Percentiles rank a stretch among this genome's conserved stretches.
Conservation (phyloP, 2,329 filamentous ascomycete genomes). For the Penicillium glabrum region DNA sequence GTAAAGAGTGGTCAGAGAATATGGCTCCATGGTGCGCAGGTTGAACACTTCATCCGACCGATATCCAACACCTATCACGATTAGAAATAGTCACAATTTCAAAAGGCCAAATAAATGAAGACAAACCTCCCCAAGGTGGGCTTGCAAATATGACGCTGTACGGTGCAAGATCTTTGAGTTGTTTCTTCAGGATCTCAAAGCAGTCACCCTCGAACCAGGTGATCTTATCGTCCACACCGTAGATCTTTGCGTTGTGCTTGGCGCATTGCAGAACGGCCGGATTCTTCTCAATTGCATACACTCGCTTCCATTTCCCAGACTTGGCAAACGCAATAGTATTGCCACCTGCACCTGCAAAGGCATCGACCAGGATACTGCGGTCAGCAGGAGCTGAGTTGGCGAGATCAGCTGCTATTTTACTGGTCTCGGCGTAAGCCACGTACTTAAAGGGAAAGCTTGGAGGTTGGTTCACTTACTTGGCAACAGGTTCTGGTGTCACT, state of each 20-base stretch:
- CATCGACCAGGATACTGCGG: slow-evolving; percentile 74
- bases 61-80: slow-evolving; percentile 60
- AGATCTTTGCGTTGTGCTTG: slow-evolving; percentile 85
- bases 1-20: slow-evolving; percentile 66
- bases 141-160: slow-evolving; percentile 67
- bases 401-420: slow-evolving; percentile 75
- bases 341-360: slow-evolving; percentile 87
- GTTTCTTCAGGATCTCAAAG: slow-evolving; percentile 66
- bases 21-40: slow-evolving; percentile 82
- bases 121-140: slow-evolving; percentile 70
- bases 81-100: slow-evolving; percentile 5
- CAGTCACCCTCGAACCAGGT: slow-evolving; percentile 86
- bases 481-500: slow-evolving; percentile 90
- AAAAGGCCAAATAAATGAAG: not conserved
- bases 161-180: slow-evolving; percentile 48
- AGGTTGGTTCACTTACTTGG: slow-evolving; percentile 58
- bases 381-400: slow-evolving; percentile 52
- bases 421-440: slow-evolving; percentile 28
- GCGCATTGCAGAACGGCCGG: slow-evolving; percentile 79
- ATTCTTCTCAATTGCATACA: slow-evolving; percentile 89
- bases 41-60: slow-evolving; percentile 72
- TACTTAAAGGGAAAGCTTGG: not conserved
- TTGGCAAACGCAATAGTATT: slow-evolving; percentile 94
- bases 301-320: slow-evolving; percentile 72
- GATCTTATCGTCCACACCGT: slow-evolving; percentile 75